Conservation (phyloP, 1,284 basidiomycete genomes). For the Rugosomyces carneus region DNA sequence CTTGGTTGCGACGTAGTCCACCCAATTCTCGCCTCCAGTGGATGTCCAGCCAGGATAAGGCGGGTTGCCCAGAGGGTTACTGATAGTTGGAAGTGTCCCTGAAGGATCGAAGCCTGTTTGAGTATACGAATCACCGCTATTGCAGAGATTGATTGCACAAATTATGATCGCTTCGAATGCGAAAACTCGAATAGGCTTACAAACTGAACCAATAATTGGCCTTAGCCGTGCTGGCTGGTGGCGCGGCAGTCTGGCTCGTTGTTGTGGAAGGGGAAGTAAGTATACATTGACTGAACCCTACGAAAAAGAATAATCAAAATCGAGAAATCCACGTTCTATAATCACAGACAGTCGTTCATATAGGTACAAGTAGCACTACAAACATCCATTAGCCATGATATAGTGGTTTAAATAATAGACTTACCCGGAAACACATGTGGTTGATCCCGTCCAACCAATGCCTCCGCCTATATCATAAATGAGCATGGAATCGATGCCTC, state of each 20-base stretch:
- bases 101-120: constrained; percentile 44
- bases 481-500: background rate
- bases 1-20: constrained; percentile 42
- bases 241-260: constrained; percentile 10
- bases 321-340: background rate
- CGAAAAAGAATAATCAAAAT: background rate
- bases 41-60: constrained; percentile 52
- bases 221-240: constrained; percentile 13
- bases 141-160: background rate
- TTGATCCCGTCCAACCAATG: constrained; percentile 34
- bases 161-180: too few species aligned
- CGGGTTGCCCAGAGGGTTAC: constrained; percentile 55
- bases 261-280: constrained; percentile 11
- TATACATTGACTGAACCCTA: constrained; percentile 43
- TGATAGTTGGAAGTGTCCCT: constrained; percentile 34
- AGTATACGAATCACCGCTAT: constrained; percentile 55
- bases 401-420: background rate
- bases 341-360: constrained; percentile 32
- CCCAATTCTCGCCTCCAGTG: constrained; percentile 53
- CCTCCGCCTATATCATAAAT: constrained; percentile 30
- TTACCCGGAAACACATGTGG: constrained; percentile 34
- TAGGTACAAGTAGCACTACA: constrained; percentile 31
- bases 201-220: constrained; percentile 47
- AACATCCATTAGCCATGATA: background rate
- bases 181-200: constrained; percentile 24